Evolutionary conservation across 805 yeast genomes (phyloP).

Genomic region (Saccharomycopsis sp.): DNA sequence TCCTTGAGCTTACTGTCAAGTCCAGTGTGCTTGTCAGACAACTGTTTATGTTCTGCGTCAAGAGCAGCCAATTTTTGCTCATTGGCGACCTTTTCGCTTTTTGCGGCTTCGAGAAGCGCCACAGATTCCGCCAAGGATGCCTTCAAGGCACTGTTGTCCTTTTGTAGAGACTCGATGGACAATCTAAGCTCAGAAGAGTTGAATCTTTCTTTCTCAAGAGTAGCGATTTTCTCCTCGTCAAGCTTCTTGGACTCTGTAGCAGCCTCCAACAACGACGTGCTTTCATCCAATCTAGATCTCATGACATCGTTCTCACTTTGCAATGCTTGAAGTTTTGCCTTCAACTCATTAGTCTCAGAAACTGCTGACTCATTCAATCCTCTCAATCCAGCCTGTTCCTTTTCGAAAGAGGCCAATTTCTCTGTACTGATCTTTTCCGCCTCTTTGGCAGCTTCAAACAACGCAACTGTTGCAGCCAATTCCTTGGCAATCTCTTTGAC

Average conservation of each 20-base stretch:
- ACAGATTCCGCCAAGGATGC: neutral
- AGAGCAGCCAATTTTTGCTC: neutral
- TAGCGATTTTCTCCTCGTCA: neutral
- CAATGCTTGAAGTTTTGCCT: neutral
- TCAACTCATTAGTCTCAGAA: neutral
- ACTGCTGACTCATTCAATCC: neutral
- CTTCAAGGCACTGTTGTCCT: neutral
- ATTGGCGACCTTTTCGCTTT: slow-evolving; percentile 3
- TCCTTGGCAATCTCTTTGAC: neutral
- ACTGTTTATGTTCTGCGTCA: neutral
- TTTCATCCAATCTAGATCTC: neutral
- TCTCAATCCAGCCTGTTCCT: neutral
- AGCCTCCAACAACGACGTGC: neutral
- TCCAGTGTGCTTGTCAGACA: neutral
- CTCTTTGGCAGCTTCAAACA: neutral
- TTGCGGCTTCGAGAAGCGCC: neutral
- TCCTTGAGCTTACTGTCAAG: neutral
- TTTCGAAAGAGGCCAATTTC: neutral
- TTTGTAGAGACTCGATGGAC: neutral
- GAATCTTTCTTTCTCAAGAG: neutral
- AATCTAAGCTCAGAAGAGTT: neutral
- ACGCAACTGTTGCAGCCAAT: neutral
- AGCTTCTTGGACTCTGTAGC: neutral
- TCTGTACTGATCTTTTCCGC: neutral
- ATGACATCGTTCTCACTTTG: neutral